phyloP scores from a whole-genome alignment of 441 rosid species.

The Populus tomentosa region DNA sequence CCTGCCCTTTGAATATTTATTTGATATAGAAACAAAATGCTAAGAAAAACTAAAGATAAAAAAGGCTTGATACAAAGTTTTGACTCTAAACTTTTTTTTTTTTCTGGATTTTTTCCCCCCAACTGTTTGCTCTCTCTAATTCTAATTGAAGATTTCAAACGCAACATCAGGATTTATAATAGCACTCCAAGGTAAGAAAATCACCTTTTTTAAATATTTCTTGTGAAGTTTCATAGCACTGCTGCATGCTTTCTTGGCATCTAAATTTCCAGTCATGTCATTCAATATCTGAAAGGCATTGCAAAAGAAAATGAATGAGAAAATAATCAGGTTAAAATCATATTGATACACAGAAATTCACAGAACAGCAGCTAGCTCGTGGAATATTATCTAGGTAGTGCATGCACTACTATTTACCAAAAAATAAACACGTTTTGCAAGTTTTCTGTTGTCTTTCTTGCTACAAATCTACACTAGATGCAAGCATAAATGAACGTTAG shows the following conservation, averaged over 20 bases:
- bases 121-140: not conserved
- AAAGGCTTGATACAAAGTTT: not conserved
- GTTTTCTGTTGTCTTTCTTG: not conserved
- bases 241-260: conserved; percentile 83
- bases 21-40: not conserved
- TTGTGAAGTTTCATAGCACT: conserved; percentile 97
- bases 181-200: not conserved
- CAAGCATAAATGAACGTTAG: not conserved
- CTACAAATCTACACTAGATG: not conserved
- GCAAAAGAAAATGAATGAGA: not conserved
- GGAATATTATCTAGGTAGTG: not conserved
- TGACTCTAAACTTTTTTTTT: not conserved
- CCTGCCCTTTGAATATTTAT: not conserved
- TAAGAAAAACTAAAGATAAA: not conserved
- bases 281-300: conserved; percentile 59
- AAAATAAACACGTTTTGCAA: not conserved
- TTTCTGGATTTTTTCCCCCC: not conserved
- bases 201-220: conserved; percentile 81
- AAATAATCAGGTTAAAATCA: not conserved
- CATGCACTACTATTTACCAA: not conserved
- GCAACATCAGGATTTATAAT: not conserved
- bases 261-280: conserved; percentile 83
- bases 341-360: not conserved
- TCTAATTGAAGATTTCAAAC: not conserved
- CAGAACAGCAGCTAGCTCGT: not conserved